Conservation (phyloP, 2,329 filamentous ascomycete genomes). For the Fusarium metavorans region DNA sequence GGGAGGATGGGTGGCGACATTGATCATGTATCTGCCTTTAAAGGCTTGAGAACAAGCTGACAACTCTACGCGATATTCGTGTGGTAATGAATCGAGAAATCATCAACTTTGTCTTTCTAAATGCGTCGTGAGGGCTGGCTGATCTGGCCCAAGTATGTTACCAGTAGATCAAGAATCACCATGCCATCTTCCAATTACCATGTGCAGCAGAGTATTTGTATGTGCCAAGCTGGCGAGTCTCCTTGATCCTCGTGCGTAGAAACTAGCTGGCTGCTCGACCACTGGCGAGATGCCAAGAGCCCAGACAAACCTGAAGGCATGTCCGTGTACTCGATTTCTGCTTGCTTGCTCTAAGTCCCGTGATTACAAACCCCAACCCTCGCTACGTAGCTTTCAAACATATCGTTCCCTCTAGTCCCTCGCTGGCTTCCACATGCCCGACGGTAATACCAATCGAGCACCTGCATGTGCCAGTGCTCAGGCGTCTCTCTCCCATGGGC, state of each 20-base stretch:
- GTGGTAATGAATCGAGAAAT: not conserved
- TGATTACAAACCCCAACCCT: not conserved
- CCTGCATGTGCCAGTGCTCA: not conserved
- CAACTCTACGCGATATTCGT: not conserved
- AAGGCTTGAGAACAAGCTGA: not conserved
- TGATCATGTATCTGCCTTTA: not conserved
- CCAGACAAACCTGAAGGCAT: not conserved
- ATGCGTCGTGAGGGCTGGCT: not conserved
- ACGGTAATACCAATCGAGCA: not conserved
- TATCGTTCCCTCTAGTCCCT: not conserved
- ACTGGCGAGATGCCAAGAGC: not conserved
- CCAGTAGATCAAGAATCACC: not conserved
- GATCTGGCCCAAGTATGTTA: not conserved
- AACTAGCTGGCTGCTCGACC: not conserved
- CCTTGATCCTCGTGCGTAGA: not conserved
- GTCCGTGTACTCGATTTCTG: not conserved
- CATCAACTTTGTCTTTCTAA: not conserved
- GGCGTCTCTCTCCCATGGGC: not conserved
- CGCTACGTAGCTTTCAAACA: not conserved
- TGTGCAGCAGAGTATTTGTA: not conserved
- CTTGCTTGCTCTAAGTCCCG: not conserved
- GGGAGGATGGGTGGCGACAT: not conserved
- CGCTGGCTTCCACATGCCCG: not conserved
- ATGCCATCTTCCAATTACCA: not conserved
- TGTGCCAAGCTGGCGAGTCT: not conserved